Base-by-base conservation (phyloP, 1,284 basidiomycete species). In the Golubevia pallescens region DNA sequence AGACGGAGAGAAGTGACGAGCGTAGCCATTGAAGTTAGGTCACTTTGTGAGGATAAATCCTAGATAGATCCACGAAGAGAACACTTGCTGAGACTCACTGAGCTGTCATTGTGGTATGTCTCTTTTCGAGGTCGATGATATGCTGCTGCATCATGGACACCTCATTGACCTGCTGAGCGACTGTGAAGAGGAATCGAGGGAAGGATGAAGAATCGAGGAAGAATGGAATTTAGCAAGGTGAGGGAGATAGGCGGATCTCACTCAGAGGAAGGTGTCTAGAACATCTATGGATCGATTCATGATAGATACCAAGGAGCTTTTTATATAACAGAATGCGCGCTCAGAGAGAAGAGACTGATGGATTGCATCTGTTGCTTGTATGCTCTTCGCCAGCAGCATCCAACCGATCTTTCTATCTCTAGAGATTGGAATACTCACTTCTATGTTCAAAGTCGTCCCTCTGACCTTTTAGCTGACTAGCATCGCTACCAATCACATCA, bases 391-490 rank as follows among this genome's bases (percentile, higher is more conserved):
- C 34, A 38, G 34, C 34, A 38, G 34, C 34, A 64, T 55, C 24
- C 57, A 65, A 60, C 19, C 13, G 21, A 14, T 23, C 21, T 19
- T 24, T 28, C 8, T 28, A 61, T 24, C 20, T 14, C 58, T 55
- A 63, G 57, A 57, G 52, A 60, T 51, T 13, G 34, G 24, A 86
- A 16, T 8, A 71, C 90, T 68, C 74, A 94, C 94, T 89, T 88
- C 95, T 93, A 16, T 89, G 88, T 86, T 97, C 95, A 85, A 92
- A 93, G 70, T 97, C 95, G 79, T 97, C 95, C 64, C 93, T 88
- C 87, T 96, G 93, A 42, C 87, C 88, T 70, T 93, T 90, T 79
- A 93, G 88, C 28, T 90, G 81, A 20, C 87, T 88, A 60, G 92
- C 88, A 84, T 97, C 94, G 67, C 89, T 88, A 14, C 90, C 88